Conservation (phyloP, 2,329 filamentous ascomycete species). For the Arthroderma sp. region DNA sequence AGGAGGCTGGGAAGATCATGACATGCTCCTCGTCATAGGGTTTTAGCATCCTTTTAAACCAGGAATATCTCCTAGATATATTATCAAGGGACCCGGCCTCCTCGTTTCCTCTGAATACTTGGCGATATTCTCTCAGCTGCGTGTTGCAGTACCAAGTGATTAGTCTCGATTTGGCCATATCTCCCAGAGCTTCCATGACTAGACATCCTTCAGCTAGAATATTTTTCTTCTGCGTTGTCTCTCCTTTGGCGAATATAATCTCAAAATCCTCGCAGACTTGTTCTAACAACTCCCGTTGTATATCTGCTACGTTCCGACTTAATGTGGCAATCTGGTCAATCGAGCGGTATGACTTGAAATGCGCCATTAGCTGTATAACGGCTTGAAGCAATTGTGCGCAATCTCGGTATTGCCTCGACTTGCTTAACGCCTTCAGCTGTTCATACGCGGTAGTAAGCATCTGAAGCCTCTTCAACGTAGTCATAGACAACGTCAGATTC, state of each 20-base stretch:
- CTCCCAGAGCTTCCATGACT: constrained; percentile 89
- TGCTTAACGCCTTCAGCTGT: constrained; percentile 71
- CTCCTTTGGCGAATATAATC: constrained; percentile 79
- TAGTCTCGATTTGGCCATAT: constrained; percentile 67
- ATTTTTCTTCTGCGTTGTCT: constrained; percentile 57
- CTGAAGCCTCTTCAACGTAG: constrained; percentile 86
- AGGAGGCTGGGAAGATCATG: constrained; percentile 70
- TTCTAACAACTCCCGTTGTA: constrained; percentile 84
- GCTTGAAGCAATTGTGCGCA: constrained; percentile 89
- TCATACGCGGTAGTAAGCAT: constrained; percentile 99
- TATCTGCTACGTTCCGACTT: constrained; percentile 80
- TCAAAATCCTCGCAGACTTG: constrained; percentile 99
- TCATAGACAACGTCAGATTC: constrained; percentile 96
- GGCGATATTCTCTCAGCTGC: constrained; percentile 84
- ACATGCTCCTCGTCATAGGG: constrained; percentile 90
- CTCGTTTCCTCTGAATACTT: constrained; percentile 91
- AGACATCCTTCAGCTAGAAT: constrained; percentile 76
- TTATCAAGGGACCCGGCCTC: constrained; percentile 95
- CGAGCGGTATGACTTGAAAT: constrained; percentile 95
- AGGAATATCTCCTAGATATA: constrained; percentile 85
- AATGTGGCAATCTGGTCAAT: constrained; percentile 96
- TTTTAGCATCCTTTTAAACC: constrained; percentile 93
- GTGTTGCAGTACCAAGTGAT: constrained; percentile 98
- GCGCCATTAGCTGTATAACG: constrained; percentile 92
- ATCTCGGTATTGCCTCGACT: constrained; percentile 82